These are phyloP conservation scores for Xylaria sp. DNA, from an alignment of 2,329 filamentous ascomycete genomes.

Conservation along the genomic window DNA sequence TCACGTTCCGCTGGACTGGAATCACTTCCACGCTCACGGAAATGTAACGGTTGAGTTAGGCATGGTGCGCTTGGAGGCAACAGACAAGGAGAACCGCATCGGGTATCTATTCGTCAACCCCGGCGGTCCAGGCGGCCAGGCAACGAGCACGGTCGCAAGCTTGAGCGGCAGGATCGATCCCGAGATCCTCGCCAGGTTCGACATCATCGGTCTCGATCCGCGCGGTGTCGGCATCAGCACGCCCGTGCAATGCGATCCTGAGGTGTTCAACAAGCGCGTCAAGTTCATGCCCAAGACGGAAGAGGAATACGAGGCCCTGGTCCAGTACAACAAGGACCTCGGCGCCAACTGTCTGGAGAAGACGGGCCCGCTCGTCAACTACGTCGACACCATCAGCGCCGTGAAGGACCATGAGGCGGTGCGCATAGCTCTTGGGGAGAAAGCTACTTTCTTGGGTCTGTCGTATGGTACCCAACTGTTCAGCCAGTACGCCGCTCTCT, in stretches of 20 bases:
- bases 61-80: constrained; percentile 44
- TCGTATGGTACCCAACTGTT: constrained; percentile 60
- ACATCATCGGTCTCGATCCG: constrained; percentile 58
- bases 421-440: constrained; percentile 46
- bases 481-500: constrained; percentile 57
- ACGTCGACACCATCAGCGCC: constrained; percentile 55
- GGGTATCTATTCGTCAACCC: constrained; percentile 57
- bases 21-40: constrained; percentile 13
- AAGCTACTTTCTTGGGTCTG: constrained; percentile 52
- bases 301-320: constrained; percentile 52
- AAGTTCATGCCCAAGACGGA: constrained; percentile 53
- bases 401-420: constrained; percentile 49
- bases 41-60: constrained; percentile 46
- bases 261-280: constrained; percentile 52
- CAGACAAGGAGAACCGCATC: constrained; percentile 44
- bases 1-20: constrained; percentile 47
- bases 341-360: constrained; percentile 54
- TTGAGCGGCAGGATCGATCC: constrained; percentile 40
- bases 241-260: constrained; percentile 53
- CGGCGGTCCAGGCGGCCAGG: constrained; percentile 54
- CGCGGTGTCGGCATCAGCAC: constrained; percentile 57
- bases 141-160: constrained; percentile 41
- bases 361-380: constrained; percentile 54
- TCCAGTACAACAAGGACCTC: constrained; percentile 54
- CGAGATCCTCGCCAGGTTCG: constrained; percentile 51